Evolutionary conservation across 1,284 basidiomycete species (phyloP).

Genomic region (Moesziomyces sp.): DNA sequence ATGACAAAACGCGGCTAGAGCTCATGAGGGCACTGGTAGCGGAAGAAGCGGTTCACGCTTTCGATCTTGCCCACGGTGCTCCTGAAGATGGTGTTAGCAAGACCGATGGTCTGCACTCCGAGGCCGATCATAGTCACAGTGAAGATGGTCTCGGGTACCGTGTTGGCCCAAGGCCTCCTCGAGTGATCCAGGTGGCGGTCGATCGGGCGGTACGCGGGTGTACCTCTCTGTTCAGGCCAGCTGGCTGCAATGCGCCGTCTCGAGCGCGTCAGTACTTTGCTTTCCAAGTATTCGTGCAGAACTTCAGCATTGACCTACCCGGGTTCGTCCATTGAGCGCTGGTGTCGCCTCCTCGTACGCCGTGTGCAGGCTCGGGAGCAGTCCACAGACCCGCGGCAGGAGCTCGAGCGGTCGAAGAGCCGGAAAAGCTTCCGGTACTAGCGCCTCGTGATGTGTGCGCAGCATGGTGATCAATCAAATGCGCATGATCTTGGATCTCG

Average conservation of each 20-base stretch:
- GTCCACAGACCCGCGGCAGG: conserved; percentile 11
- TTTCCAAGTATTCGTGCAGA: not conserved
- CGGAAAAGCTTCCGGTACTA: not conserved
- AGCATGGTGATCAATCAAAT: conserved; percentile 18
- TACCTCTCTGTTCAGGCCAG: conserved; percentile 18
- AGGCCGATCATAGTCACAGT: conserved; percentile 17
- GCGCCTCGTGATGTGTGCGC: conserved; percentile 1
- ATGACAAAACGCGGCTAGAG: not conserved
- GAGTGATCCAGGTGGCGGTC: conserved; percentile 5
- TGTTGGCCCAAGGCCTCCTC: conserved; percentile 18
- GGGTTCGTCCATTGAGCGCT: conserved; percentile 13
- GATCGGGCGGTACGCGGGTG: conserved; percentile 13
- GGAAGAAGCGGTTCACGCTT: conserved; percentile 6
- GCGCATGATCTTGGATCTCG: conserved; percentile 10
- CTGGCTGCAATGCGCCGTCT: not conserved
- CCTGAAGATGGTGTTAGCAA: conserved; percentile 20
- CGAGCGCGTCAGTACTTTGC: not conserved
- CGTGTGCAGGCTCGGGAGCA: conserved; percentile 6
- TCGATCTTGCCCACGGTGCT: conserved; percentile 12
- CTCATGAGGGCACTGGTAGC: conserved; percentile 18
- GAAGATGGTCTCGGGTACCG: conserved; percentile 13
- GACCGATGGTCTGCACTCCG: conserved; percentile 15
- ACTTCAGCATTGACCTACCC: not conserved
- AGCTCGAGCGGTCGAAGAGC: conserved; percentile 2
- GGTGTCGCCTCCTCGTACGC: conserved; percentile 4